phyloP scores from a whole-genome alignment of 2,329 filamentous ascomycete species.

The Tolypocladium endophyticum region DNA sequence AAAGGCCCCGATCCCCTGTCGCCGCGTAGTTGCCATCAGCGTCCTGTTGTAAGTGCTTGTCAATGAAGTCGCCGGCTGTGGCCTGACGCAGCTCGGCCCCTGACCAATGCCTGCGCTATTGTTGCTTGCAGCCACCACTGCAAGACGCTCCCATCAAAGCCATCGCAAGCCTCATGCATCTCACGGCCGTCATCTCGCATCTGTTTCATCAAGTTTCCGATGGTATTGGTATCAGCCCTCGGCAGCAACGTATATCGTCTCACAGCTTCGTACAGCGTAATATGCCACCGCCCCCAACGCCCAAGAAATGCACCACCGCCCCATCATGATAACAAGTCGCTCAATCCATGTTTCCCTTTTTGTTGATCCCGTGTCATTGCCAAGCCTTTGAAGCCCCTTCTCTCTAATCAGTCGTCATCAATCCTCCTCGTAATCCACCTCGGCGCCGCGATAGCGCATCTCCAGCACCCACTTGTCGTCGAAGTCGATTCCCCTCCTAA shows the following conservation, averaged over 20 bases:
- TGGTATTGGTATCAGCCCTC: neutral
- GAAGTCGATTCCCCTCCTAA: conserved; percentile 80
- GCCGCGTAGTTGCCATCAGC: neutral
- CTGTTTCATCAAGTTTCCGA: neutral
- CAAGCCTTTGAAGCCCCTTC: neutral
- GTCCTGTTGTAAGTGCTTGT: neutral
- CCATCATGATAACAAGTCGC: neutral
- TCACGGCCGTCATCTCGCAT: neutral
- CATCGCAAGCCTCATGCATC: neutral
- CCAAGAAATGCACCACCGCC: neutral
- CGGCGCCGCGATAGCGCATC: conserved; percentile 40
- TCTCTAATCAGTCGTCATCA: conserved; percentile 4
- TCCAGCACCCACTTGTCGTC: conserved; percentile 76
- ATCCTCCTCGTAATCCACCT: conserved; percentile 13
- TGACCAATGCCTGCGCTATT: neutral
- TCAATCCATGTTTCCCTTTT: neutral
- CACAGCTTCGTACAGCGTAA: neutral
- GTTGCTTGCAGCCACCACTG: neutral
- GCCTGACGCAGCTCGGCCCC: neutral
- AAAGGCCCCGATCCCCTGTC: neutral
- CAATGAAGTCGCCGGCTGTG: neutral
- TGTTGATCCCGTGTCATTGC: neutral
- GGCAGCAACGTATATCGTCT: neutral
- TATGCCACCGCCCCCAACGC: neutral
- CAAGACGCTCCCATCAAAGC: neutral